These are phyloP conservation scores for Gastrolobium bilobum DNA, from an alignment of 306 rosid species.

Conservation along the genomic window DNA sequence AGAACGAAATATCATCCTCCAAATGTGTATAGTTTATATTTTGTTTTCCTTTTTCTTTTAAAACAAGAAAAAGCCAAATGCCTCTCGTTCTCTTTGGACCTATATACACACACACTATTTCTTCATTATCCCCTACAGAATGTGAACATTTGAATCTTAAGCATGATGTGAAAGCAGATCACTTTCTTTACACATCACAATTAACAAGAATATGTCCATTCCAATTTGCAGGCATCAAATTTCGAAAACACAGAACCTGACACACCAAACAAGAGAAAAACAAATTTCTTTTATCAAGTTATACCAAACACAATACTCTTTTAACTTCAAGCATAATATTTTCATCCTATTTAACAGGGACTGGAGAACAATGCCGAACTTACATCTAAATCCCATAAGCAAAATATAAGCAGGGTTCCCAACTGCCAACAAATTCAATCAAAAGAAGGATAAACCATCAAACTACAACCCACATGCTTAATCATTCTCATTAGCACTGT, in stretches of 20 bases:
- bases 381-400: constrained; percentile 10
- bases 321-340: constrained; percentile 4
- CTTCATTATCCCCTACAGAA: background rate
- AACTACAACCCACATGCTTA: constrained; percentile 30
- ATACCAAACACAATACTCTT: background rate
- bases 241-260: background rate
- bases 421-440: constrained; percentile 1
- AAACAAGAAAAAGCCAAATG: background rate
- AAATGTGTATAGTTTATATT: background rate
- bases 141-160: background rate
- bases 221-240: background rate
- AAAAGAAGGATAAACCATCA: constrained; percentile 11
- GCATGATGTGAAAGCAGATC: background rate
- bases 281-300: background rate
- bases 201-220: background rate
- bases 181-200: background rate
- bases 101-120: background rate
- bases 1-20: background rate
- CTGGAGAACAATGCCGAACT: constrained; percentile 5
- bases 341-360: constrained; percentile 6
- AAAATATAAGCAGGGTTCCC: constrained; percentile 22
- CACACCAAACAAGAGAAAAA: constrained; percentile 1
- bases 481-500: constrained; percentile 10
- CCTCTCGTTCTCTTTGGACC: background rate
- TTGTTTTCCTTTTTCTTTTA: no score